A percentile compares a stretch with the other conserved stretches of the same genome.
Conservation (phyloP, 2,329 filamentous ascomycete species). For the Neonectria magnoliae region DNA sequence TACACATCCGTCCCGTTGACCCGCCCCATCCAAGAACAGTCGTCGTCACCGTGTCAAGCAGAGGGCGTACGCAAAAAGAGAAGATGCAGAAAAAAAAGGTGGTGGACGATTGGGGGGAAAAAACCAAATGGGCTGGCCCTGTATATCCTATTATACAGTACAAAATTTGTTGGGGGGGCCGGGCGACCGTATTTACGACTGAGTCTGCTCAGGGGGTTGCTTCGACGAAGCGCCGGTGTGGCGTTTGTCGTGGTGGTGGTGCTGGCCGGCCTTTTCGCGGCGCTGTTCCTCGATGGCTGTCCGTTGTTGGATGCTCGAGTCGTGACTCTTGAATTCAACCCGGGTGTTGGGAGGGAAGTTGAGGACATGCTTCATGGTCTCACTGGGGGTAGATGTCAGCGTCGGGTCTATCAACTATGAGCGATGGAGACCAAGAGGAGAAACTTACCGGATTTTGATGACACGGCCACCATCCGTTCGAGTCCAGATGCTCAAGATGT, state of each 20-base stretch:
- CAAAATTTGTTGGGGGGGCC: slow-evolving; percentile 14
- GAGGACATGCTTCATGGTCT: slow-evolving; percentile 92
- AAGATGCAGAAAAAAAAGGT: slow-evolving; percentile 22
- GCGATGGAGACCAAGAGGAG: neutral
- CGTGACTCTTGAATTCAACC: slow-evolving; percentile 95
- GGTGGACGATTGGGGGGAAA: slow-evolving; percentile 26
- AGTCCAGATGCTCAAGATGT: slow-evolving; percentile 98
- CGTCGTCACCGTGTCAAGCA: slow-evolving; percentile 19
- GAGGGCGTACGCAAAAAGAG: slow-evolving; percentile 21
- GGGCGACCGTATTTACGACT: slow-evolving; percentile 22
- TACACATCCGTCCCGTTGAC: slow-evolving; percentile 19
- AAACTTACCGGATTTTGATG: slow-evolving; percentile 88
- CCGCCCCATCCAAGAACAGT: slow-evolving; percentile 25
- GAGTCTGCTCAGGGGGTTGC: slow-evolving; percentile 46
- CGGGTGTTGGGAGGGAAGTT: slow-evolving; percentile 88
- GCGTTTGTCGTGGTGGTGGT: slow-evolving; percentile 54
- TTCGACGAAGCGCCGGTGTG: slow-evolving; percentile 45
- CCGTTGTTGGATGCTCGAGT: slow-evolving; percentile 93
- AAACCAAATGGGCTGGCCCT: slow-evolving; percentile 24
- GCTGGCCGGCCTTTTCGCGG: slow-evolving; percentile 77
- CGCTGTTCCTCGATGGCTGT: slow-evolving; percentile 91
- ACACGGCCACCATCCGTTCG: slow-evolving; percentile 92
- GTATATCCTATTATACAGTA: slow-evolving; percentile 39
- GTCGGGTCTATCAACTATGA: neutral
- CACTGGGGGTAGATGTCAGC: slow-evolving; percentile 62